phyloP scores from a whole-genome alignment of 2,329 filamentous ascomycete species.

The Dactylellina cionopaga region DNA sequence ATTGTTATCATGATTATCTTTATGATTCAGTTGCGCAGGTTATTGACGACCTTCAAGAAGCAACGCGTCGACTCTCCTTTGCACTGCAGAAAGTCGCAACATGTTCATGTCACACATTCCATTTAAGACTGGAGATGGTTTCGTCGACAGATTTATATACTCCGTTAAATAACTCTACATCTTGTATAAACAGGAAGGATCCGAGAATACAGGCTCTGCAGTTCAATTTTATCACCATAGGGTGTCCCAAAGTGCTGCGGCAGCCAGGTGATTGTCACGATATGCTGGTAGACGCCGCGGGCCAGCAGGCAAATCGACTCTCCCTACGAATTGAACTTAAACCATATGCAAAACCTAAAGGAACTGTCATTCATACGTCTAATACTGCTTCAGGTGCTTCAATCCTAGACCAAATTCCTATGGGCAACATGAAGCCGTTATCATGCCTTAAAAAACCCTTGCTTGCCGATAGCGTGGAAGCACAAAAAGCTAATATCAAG shows the following conservation, averaged over 20 bases:
- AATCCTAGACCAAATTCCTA: not conserved
- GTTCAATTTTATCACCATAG: slow-evolving; percentile 3
- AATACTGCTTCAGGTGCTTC: not conserved
- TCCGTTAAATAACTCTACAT: not conserved
- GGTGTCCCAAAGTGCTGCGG: not conserved
- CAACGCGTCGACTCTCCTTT: not conserved
- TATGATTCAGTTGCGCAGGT: slow-evolving; percentile 9
- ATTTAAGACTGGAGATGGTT: slow-evolving; percentile 15
- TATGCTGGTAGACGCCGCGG: not conserved
- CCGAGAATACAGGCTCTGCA: not conserved
- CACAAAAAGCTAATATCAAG: not conserved
- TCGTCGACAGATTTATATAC: not conserved
- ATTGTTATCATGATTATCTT: too few relatives aligned
- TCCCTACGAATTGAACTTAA: slow-evolving; percentile 19
- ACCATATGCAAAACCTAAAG: not conserved
- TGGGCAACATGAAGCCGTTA: not conserved
- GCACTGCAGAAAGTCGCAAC: slow-evolving; percentile 8
- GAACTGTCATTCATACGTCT: too few relatives aligned
- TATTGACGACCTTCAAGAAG: slow-evolving; percentile 21
- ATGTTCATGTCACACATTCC: slow-evolving; percentile 19
- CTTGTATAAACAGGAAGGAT: not conserved
- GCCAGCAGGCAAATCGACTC: not conserved
- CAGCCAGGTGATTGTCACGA: not conserved
- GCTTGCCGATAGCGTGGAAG: not conserved
- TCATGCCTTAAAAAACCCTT: not conserved